Conservation (phyloP, 805 yeast species). For the Starmerella asiatica region DNA sequence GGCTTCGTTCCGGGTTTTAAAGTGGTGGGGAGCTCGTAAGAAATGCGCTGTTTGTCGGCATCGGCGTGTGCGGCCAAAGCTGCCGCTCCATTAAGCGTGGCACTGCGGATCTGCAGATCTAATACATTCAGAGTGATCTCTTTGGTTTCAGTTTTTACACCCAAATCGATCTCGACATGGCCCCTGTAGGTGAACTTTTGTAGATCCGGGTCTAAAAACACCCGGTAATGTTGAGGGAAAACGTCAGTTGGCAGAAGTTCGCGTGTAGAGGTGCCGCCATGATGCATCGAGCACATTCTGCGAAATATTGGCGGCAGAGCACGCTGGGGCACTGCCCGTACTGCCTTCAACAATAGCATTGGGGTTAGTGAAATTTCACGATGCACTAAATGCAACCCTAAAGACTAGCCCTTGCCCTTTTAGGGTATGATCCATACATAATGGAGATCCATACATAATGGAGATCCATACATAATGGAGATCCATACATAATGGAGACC, state of each 20-base stretch:
- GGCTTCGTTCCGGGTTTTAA: constrained; percentile 35
- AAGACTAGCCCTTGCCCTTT: too few species aligned
- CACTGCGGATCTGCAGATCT: constrained; percentile 44
- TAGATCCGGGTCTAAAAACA: constrained; percentile 51
- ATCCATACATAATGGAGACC: too few species aligned
- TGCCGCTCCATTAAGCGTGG: constrained; percentile 23
- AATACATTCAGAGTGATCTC: constrained; percentile 44
- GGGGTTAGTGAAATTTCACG: too few species aligned
- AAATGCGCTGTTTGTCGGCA: constrained; percentile 48
- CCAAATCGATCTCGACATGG: constrained; percentile 32
- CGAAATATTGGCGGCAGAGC: too few species aligned
- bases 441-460: too few species aligned
- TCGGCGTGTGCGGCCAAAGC: constrained; percentile 28
- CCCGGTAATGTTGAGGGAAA: constrained; percentile 59
- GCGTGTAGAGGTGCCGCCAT: constrained; percentile 17
- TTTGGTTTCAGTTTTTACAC: constrained; percentile 32
- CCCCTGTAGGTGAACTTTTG: constrained; percentile 29
- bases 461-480: too few species aligned
- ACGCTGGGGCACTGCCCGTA: too few species aligned
- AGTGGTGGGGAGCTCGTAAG: constrained; percentile 38
- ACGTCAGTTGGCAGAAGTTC: constrained; percentile 49
- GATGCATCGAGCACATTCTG: background rate
- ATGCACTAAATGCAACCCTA: too few species aligned
- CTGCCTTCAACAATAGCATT: too few species aligned
- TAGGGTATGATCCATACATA: too few species aligned